phyloP scores from a whole-genome alignment of 2,329 filamentous ascomycete genomes.

The Botryotinia calthae region DNA sequence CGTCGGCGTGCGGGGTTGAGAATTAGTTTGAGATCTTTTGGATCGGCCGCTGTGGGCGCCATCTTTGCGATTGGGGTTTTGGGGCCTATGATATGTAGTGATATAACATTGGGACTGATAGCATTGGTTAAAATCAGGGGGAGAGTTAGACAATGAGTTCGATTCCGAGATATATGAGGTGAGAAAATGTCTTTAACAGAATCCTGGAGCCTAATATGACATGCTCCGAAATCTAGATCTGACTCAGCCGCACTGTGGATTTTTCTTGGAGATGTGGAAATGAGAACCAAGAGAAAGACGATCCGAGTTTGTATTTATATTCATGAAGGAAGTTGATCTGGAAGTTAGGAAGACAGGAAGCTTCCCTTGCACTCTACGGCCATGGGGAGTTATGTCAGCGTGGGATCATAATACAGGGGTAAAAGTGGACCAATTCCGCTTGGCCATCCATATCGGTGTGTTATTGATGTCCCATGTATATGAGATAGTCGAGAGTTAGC shows the following conservation, averaged over 20 bases:
- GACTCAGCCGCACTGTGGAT: neutral
- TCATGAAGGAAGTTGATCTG: neutral
- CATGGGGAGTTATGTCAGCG: neutral
- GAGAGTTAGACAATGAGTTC: neutral
- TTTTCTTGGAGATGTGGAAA: neutral
- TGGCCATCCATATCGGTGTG: neutral
- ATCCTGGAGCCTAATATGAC: neutral
- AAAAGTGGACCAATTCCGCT: neutral
- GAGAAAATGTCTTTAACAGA: neutral
- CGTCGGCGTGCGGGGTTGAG: constrained; percentile 52
- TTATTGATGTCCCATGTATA: neutral
- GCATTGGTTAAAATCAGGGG: neutral
- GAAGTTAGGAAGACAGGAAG: neutral
- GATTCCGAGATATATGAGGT: neutral
- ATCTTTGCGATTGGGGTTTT: constrained; percentile 19
- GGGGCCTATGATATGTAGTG: neutral
- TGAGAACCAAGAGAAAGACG: neutral
- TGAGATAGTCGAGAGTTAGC: neutral
- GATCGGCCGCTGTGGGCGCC: constrained; percentile 30
- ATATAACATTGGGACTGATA: neutral
- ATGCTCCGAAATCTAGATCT: neutral
- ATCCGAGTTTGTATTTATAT: neutral
- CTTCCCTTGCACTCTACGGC: neutral
- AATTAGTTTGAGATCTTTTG: constrained; percentile 43
- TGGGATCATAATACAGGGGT: neutral